Base-by-base conservation (phyloP, 208 protist species). In the Crithidia bombi region DNA sequence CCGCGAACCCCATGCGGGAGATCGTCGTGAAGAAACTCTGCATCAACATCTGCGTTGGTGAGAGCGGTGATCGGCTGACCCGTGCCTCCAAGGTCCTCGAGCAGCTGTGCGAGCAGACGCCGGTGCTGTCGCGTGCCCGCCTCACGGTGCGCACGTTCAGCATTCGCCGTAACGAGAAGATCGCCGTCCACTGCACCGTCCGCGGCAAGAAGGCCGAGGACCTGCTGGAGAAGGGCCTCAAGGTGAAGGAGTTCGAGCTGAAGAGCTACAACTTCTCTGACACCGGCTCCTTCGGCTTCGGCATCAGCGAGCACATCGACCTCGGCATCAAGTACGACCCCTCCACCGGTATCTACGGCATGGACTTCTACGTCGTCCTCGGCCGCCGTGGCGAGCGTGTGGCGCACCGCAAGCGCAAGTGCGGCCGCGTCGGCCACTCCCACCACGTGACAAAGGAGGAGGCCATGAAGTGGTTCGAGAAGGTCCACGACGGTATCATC, bases 241-340 rank as follows among this genome's bases (percentile, higher is more conserved):
- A 98, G 86, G 99, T 99, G 56, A 99, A 99, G 92, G 99, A 99
- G 82, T 99, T 98, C 78, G 98, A 99, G 89, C 92, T 99, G 62
- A 87, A 93, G 83, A 81, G 81, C 58, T 91, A 88, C 72, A 98
- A 98, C 89, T 99, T 99, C 91, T 95, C 92, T 65, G 69, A 90
- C 62, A 98, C 82, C 44, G 99, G 99, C 77, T 98, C 97, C 98
- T 99, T 99, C 77, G 99, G 99, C 74, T 99, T 99, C 81, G 99
- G 99, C 91, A 99, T 99, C 83, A 86, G 97, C 70, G 99, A 99
- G 93, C 99, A 99, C 97, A 99, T 99, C 75, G 99, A 99, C 95
- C 96, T 99, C 50, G 99, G 99, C 72, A 96, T 99, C 87, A 99
- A 99, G 93, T 99, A 99, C 93, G 99, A 99, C 83, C 99, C 99